Percentiles rank a stretch among this genome's conserved stretches.
Evolutionary conservation across 768 basidiomycete species (phyloP).

Genomic region (Tubosaeta brunneosetosa): DNA sequence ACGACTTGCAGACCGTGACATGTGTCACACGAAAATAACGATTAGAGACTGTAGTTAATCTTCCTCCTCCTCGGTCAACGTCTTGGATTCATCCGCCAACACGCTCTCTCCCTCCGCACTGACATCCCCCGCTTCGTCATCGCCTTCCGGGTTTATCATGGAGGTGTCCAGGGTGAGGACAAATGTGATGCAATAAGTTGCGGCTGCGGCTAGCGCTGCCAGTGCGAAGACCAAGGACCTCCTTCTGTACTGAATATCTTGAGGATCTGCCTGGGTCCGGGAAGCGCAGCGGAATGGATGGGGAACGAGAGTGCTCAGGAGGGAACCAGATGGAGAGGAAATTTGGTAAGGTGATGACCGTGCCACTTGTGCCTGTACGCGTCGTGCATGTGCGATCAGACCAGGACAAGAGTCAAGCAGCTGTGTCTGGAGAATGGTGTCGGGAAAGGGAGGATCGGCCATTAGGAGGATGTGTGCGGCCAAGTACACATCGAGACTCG

Average conservation of each 20-base stretch:
- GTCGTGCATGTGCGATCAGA: constrained; percentile 55
- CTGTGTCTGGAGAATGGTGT: constrained; percentile 52
- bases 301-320: constrained; percentile 38
- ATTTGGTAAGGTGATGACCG: constrained; percentile 24
- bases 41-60: constrained; percentile 1
- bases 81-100: background rate
- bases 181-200: constrained; percentile 31
- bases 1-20: constrained; percentile 10
- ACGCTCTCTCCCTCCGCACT: constrained; percentile 16
- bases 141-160: background rate
- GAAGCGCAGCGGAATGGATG: constrained; percentile 19
- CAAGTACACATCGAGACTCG: constrained; percentile 59
- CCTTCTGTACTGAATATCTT: constrained; percentile 44
- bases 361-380: constrained; percentile 37
- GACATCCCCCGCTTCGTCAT: constrained; percentile 1
- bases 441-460: constrained; percentile 54
- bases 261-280: constrained; percentile 25
- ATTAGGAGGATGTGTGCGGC: constrained; percentile 68
- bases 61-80: constrained; percentile 12
- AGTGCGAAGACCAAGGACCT: constrained; percentile 54
- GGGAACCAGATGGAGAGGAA: constrained; percentile 15
- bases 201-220: constrained; percentile 40
- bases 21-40: constrained; percentile 7
- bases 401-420: constrained; percentile 52
- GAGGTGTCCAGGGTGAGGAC: background rate